Conservation (phyloP, 192 early-diverging fungal species). For the Linnemannia exigua region DNA sequence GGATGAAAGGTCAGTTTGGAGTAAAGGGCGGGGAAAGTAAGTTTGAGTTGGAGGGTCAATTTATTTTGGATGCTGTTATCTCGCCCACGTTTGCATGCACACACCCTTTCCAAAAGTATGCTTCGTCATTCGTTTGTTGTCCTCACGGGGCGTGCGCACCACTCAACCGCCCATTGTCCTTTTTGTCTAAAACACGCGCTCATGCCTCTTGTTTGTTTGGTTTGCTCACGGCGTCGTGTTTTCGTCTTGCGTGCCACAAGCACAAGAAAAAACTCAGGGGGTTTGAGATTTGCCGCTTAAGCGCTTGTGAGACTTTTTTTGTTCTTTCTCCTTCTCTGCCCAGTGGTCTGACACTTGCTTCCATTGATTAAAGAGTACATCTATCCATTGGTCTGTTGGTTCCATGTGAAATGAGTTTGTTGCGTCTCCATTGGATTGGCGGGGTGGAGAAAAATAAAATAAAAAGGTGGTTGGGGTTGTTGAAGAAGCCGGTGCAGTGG, state of each 20-base stretch:
- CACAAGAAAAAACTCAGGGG: conserved; percentile 28
- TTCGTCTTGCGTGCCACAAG: conserved; percentile 5
- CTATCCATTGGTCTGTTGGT: neutral
- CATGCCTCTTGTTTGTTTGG: neutral
- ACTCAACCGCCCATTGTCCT: neutral
- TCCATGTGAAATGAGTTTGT: neutral
- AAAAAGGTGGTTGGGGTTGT: neutral
- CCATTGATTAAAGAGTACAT: neutral
- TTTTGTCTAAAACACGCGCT: neutral
- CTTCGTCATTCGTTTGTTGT: conserved; percentile 3
- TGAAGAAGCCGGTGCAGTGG: neutral
- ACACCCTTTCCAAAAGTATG: neutral
- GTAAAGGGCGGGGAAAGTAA: conserved; percentile 58
- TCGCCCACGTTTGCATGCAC: conserved; percentile 17
- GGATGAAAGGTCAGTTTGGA: neutral
- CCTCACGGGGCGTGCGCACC: conserved; percentile 3
- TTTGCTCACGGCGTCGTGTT: neutral
- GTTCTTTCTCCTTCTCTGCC: neutral
- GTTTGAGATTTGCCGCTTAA: conserved; percentile 5
- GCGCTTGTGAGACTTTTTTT: conserved; percentile 6
- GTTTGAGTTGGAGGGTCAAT: conserved; percentile 69
- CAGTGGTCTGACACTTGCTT: neutral
- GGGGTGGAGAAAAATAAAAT: neutral
- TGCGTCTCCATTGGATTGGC: neutral
- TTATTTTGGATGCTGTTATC: conserved; percentile 81